Evolutionary conservation across 169 alveolate genomes (phyloP), one percentile per base, ranked within the genome.

Genomic region (Eimeria acervulina): DNA sequence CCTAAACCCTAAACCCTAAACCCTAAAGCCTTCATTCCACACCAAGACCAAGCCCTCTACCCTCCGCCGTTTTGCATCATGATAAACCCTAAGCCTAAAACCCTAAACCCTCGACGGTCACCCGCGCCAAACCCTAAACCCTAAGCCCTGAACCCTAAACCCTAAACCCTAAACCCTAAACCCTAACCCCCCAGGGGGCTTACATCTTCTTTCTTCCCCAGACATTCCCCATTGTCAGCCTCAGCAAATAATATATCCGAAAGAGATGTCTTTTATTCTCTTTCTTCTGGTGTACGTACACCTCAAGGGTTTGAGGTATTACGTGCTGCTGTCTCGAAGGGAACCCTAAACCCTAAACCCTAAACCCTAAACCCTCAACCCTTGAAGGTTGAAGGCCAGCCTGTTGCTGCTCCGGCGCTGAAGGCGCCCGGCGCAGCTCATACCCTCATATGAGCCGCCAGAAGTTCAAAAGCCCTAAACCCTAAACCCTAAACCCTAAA

Each of bases 1-100:
- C 89, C 89, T 72, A 72, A 80, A 38, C 63, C 89, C 89, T 40
- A 44, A 80, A 80, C 52, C 89, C 63, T 80, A 44, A 80, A n/a
- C 63, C 66, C 66, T n/a, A 47, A 80, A 26, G 38, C 72, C 72
- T 61, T 17, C 15, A 31, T 36, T 31, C 28, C 61, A 7, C 3
- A 40, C 5, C 87, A 40, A 38, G 15, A 66, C 38, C 89, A 42
- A 80, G 12, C 36, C 72, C 36, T 26, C 2, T 2, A 36, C 47
- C 47, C 47, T 10, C 81, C n/a, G n/a, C n/a, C n/a, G n/a, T n/a
- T n/a, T n/a, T n/a, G 47, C 3, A 31, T 12, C 26, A 12, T 23
- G 81, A 7, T 2, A 61, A 61, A 44, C 66, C 55, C 52, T 26
- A 40, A 38, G 10, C 89, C 63, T 36, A 3, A 80, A 38, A 38